Percentiles rank a stretch among this genome's conserved stretches.
Evolutionary conservation across 441 rosid genomes (phyloP).

Genomic region (Erysimum cheiri): DNA sequence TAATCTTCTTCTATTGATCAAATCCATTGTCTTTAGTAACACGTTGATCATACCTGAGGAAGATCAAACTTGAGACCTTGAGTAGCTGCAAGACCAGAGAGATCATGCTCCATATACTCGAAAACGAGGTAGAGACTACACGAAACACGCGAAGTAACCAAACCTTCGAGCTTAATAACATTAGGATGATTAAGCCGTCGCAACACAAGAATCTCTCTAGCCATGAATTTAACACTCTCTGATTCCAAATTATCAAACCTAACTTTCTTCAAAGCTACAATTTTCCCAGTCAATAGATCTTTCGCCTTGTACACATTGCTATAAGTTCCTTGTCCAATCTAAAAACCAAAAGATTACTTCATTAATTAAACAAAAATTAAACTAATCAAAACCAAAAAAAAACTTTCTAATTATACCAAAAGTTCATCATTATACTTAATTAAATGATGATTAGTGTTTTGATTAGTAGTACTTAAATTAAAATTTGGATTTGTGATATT

Average conservation of each 20-base stretch:
- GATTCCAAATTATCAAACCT: slow-evolving; percentile 88
- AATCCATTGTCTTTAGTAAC: not conserved
- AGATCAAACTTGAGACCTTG: slow-evolving; percentile 73
- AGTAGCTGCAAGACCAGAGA: slow-evolving; percentile 72
- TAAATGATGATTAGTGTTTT: slow-evolving; percentile 22
- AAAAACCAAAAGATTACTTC: not conserved
- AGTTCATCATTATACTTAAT: not conserved
- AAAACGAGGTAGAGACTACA: slow-evolving; percentile 86
- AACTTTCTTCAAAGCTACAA: slow-evolving; percentile 90
- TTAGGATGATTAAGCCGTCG: slow-evolving; percentile 77
- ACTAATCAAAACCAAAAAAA: not conserved
- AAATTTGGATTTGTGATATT: not conserved
- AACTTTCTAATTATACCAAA: slow-evolving; percentile 19
- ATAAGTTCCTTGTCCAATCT: slow-evolving; percentile 96
- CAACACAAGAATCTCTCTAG: slow-evolving; percentile 86
- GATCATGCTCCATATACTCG: slow-evolving; percentile 92
- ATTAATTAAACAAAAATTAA: slow-evolving; percentile 16
- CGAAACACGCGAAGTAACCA: slow-evolving; percentile 86
- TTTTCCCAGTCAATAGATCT: slow-evolving; percentile 78
- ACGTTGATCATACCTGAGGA: slow-evolving; percentile 65
- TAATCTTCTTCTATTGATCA: not conserved
- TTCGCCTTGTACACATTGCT: slow-evolving; percentile 92
- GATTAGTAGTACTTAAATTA: slow-evolving; percentile 5
- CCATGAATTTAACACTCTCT: slow-evolving; percentile 95
- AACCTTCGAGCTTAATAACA: slow-evolving; percentile 89